Evolutionary conservation across 2,329 filamentous ascomycete genomes (phyloP), one percentile per base, ranked within the genome.

Genomic region (Shiraia sp.): DNA sequence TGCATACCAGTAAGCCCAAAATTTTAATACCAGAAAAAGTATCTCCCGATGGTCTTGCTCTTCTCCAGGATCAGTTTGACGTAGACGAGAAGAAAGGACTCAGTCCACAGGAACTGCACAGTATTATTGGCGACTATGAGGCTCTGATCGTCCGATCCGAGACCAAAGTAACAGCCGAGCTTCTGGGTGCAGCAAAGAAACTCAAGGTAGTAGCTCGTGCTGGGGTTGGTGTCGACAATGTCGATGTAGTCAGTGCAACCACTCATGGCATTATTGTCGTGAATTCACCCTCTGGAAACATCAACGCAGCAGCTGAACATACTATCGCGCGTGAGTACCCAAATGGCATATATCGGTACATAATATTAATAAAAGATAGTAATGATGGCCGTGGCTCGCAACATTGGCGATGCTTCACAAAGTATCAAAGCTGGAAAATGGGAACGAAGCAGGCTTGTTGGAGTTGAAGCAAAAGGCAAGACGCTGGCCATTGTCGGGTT

Each of bases 181-280:
- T 92, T 1, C 76, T 92, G 10, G 70, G 74, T 10, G 84, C 83
- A 1, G 87, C 81, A 8, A 80, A 76, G 53, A 86, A 82, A 45
- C 76, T 92, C 36, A 85, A 86, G 52, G 88, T 92, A 7, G 87
- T 93, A 15, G 88, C 87, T 2, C 78, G 88, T 47, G 88, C 88
- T 10, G 88, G 88, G 10, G 88, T 92, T 1, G 88, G 59, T 23
- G 87, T 92, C 16, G 87, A 92, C 71, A 91, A 92, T 70, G 88
- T 93, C 34, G 77, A 92, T 61, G 84, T 92, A 0, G 75, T 81
- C 24, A 80, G 82, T 6, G 88, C 88, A 2, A 92, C 87, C 0
- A 76, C 79, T 27, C 75, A 83, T 39, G 88, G 88, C 14, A 83
- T 92, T 45, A 84, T 91, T 36, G 88, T 93, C 2, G 84, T 92